These are phyloP conservation scores for Nasturtium officinale DNA, from an alignment of 345 rosid genomes.

Conservation along the genomic window DNA sequence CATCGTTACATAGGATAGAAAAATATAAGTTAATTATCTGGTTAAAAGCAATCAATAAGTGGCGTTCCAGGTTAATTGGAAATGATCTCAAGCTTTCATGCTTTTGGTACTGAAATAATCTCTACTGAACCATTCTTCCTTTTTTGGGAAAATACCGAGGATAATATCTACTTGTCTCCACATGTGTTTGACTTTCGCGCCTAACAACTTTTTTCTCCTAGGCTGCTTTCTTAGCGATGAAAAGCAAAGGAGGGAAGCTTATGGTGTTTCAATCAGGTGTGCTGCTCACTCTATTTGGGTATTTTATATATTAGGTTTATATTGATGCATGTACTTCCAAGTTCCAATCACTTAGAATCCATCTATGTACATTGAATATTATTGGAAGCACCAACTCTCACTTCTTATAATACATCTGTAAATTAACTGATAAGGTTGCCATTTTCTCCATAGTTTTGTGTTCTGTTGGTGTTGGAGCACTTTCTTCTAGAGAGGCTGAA, in stretches of 20 bases:
- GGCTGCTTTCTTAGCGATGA: conserved; percentile 93
- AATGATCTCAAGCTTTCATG: neutral
- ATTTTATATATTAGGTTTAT: conserved; percentile 1
- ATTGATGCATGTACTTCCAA: conserved; percentile 10
- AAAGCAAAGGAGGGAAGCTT: conserved; percentile 87
- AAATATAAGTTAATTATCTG: neutral
- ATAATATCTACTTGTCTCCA: conserved; percentile 14
- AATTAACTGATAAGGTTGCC: conserved; percentile 10
- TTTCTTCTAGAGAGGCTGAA: conserved; percentile 91
- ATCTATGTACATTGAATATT: conserved; percentile 8
- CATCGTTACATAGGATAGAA: neutral
- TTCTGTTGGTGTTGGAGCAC: conserved; percentile 86
- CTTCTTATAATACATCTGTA: conserved; percentile 1
- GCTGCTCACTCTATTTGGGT: neutral
- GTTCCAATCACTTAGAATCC: conserved; percentile 1
- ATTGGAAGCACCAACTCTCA: conserved; percentile 8
- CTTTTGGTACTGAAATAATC: conserved; percentile 11
- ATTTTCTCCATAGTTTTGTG: conserved; percentile 64
- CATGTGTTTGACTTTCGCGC: neutral
- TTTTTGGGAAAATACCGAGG: neutral
- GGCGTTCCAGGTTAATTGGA: conserved; percentile 11
- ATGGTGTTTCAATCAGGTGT: conserved; percentile 91
- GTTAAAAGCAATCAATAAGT: conserved; percentile 6
- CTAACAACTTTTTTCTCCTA: conserved; percentile 38
- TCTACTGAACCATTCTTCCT: conserved; percentile 1